Evolutionary conservation across 768 basidiomycete species (phyloP).

Genomic region (Rhodosporidiobolus sp.): DNA sequence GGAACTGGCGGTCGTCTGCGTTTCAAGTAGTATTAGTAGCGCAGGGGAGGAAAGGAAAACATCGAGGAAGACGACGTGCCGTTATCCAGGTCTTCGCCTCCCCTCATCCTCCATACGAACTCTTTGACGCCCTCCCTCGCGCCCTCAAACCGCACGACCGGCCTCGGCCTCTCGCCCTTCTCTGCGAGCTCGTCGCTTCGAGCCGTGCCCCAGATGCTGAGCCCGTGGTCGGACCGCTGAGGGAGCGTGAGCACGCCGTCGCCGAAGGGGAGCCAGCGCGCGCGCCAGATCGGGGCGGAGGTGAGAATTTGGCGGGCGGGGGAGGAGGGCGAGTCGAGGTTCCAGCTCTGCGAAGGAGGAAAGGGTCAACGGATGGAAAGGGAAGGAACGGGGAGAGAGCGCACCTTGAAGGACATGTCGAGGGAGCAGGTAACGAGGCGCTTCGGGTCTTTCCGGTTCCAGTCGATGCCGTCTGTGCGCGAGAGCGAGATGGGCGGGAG

Average conservation of each 20-base stretch:
- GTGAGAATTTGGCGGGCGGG: constrained; percentile 57
- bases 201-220: constrained; percentile 68
- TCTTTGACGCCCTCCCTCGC: constrained; percentile 88
- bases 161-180: constrained; percentile 49
- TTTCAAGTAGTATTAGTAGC: no score
- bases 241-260: constrained; percentile 80
- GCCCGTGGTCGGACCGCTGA: constrained; percentile 74
- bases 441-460: constrained; percentile 70
- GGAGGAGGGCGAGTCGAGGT: constrained; percentile 35
- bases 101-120: constrained; percentile 83
- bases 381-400: not conserved
- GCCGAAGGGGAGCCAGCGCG: constrained; percentile 87
- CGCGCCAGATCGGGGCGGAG: constrained; percentile 88
- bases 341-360: constrained; percentile 41
- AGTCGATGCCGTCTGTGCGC: constrained; percentile 79
- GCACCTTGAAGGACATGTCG: constrained; percentile 60
- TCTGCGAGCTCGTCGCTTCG: constrained; percentile 16
- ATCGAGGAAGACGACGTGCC: constrained; percentile 47
- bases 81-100: constrained; percentile 55
- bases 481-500: constrained; percentile 71
- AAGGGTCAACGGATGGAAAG: not conserved
- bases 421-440: constrained; percentile 91
- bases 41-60: constrained; percentile 47
- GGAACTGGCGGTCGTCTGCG: constrained; percentile 58
- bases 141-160: constrained; percentile 76